A percentile compares a stretch with the other conserved stretches of the same genome.
phyloP scores from a whole-genome alignment of 805 yeast genomes.

The Yarrowia phangngaensis region DNA sequence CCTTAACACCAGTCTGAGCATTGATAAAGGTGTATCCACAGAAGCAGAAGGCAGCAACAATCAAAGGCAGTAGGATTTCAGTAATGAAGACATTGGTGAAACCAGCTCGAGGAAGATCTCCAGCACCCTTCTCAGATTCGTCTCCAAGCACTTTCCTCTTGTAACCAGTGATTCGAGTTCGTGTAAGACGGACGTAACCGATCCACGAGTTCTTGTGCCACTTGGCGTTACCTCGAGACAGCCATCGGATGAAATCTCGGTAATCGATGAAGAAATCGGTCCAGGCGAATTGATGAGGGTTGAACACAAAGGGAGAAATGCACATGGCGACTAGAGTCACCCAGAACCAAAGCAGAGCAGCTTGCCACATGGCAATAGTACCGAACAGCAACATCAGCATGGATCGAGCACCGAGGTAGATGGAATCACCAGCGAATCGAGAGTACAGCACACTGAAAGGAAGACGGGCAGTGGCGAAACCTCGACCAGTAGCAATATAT shows the following conservation, averaged over 20 bases:
- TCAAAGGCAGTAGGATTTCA: slow-evolving; percentile 69
- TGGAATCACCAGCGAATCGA: slow-evolving; percentile 68
- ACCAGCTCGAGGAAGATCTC: slow-evolving; percentile 70
- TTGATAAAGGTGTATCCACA: slow-evolving; percentile 77
- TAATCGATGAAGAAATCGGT: slow-evolving; percentile 94
- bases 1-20: slow-evolving; percentile 75
- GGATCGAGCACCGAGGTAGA: slow-evolving; percentile 71
- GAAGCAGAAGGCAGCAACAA: slow-evolving; percentile 64
- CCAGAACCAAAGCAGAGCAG: slow-evolving; percentile 97
- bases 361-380: slow-evolving; percentile 84
- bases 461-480: slow-evolving; percentile 80
- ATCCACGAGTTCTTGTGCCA: slow-evolving; percentile 77
- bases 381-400: slow-evolving; percentile 71
- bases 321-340: slow-evolving; percentile 81
- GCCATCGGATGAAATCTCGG: slow-evolving; percentile 87
- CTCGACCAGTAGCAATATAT: slow-evolving; percentile 90
- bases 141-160: slow-evolving; percentile 69
- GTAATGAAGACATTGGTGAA: slow-evolving; percentile 73
- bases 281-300: slow-evolving; percentile 97
- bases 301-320: slow-evolving; percentile 90
- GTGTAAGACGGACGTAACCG: slow-evolving; percentile 62
- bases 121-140: slow-evolving; percentile 59
- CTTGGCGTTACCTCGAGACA: slow-evolving; percentile 70
- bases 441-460: slow-evolving; percentile 71
- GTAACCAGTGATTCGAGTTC: slow-evolving; percentile 90